Base-by-base conservation (phyloP, 148 eudicot genomes). In the Heliosperma pusillum region DNA sequence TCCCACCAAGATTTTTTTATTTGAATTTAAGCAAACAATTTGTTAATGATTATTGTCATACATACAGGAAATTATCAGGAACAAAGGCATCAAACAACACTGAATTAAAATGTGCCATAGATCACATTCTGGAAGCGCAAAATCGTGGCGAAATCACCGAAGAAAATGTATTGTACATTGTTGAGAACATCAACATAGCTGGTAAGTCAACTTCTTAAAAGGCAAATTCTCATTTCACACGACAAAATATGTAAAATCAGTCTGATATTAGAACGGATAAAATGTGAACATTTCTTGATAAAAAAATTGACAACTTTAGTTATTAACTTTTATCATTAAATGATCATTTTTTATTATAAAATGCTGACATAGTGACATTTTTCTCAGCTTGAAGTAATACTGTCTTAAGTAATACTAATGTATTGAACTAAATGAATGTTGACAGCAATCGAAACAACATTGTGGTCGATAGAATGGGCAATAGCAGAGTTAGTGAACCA, bases 401-500 rank as follows among this genome's bases (percentile, higher is more conserved):
- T n/a, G n/a, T 16, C 52, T 69, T 4, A 13, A n/a, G n/a, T 7
- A 42, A 5, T 47, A 12, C 15, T 12, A 50, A 13, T 50, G 55
- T 12, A 13, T 16, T 50, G 19, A 50, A 50, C 17, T 45, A 10
- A 45, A 45, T 60, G 25, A 60, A 20, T 22, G 9, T 60, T 21
- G 47, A 26, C 83, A 90, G 96, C 96, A 17, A 90, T 90, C 59
- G 96, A 90, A 68, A 88, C 96, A 65, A 90, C 96, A 45, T 55
- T 90, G 30, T 88, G 92, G 96, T 87, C 96, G 0, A 80, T 90
- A n/a, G 96, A 90, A 71, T 90, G 96, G 96, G 89, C 86, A 21
- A 81, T 90, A 5, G 96, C 96, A 2, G 96, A 90, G 77, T 75
- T 90, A 7, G 90, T 90, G 24, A 90, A 90, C 88, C 84, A 88